These are phyloP conservation scores for Cryptosporidium ubiquitum DNA, from an alignment of 169 alveolate genomes.

Conservation along the genomic window DNA sequence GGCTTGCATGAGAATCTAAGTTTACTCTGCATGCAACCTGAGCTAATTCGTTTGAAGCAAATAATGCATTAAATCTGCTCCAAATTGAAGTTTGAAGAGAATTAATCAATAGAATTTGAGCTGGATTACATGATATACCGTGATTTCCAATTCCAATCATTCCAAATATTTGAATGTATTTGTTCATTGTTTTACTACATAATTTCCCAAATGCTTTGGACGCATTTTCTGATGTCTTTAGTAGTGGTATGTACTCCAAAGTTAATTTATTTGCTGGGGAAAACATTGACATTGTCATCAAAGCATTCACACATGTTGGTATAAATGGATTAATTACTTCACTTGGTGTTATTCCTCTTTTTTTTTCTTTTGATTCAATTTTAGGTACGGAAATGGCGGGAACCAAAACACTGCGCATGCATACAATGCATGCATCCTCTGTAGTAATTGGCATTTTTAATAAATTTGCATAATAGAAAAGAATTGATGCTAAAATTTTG, in stretches of 20 bases:
- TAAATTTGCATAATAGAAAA: conserved; percentile 2
- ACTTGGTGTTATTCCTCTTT: conserved; percentile 22
- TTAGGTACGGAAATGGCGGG: conserved; percentile 59
- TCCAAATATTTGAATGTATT: conserved; percentile 37
- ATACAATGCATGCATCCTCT: conserved; percentile 57
- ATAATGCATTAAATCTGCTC: conserved; percentile 25
- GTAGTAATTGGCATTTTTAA: conserved; percentile 3
- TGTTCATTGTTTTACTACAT: conserved; percentile 59
- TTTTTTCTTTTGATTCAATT: not conserved
- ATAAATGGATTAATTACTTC: conserved; percentile 49
- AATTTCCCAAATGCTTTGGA: conserved; percentile 43
- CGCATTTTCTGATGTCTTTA: conserved; percentile 54
- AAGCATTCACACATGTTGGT: conserved; percentile 54
- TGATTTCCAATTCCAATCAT: conserved; percentile 67
- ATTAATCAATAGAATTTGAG: conserved; percentile 33
- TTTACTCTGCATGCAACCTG: conserved; percentile 61
- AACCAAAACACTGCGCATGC: conserved; percentile 30
- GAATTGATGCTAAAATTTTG: conserved; percentile 50
- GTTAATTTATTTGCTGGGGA: conserved; percentile 23
- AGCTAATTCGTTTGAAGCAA: conserved; percentile 57
- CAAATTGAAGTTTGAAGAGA: conserved; percentile 44
- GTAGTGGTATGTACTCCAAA: conserved; percentile 7
- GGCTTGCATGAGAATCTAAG: conserved; percentile 32
- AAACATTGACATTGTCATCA: conserved; percentile 46
- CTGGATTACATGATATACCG: conserved; percentile 32